These are phyloP conservation scores for Colletotrichum tofieldiae DNA, from an alignment of 2,329 filamentous ascomycete genomes.

Conservation along the genomic window DNA sequence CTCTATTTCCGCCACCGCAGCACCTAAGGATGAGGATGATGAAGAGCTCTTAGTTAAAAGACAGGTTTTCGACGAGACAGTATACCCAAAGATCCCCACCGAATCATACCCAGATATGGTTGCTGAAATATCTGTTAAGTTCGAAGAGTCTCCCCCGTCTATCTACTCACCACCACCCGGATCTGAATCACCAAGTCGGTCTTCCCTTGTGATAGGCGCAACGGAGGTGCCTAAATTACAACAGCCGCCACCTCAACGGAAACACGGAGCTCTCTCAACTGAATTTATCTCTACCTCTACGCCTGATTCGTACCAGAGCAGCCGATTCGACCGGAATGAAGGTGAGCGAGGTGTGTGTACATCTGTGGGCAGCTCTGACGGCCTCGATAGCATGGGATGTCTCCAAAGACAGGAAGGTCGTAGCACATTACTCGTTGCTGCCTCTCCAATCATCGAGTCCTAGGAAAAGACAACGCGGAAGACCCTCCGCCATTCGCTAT, in stretches of 20 bases:
- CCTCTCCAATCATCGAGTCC: not conserved
- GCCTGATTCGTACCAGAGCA: not conserved
- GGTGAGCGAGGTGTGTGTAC: not conserved
- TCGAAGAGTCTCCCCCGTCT: not conserved
- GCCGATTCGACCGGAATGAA: constrained; percentile 12
- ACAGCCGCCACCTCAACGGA: not conserved
- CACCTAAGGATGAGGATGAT: too few species aligned
- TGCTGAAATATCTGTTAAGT: constrained; percentile 1
- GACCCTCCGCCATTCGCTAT: not conserved
- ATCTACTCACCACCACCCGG: not conserved
- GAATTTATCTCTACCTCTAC: not conserved
- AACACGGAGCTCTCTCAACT: not conserved
- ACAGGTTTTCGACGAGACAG: too few species aligned
- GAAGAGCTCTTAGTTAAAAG: not conserved
- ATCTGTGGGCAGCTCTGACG: not conserved
- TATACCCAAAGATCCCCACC: not conserved
- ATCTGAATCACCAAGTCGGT: too few species aligned
- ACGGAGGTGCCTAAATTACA: too few species aligned
- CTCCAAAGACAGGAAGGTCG: not conserved
- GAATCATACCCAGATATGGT: too few species aligned
- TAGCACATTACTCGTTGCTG: not conserved
- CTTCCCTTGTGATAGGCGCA: too few species aligned
- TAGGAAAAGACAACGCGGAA: not conserved
- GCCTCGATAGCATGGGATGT: not conserved
- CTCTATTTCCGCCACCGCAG: not conserved